Conservation (phyloP, 2,329 filamentous ascomycete species). For the Diaporthe citriasiana region DNA sequence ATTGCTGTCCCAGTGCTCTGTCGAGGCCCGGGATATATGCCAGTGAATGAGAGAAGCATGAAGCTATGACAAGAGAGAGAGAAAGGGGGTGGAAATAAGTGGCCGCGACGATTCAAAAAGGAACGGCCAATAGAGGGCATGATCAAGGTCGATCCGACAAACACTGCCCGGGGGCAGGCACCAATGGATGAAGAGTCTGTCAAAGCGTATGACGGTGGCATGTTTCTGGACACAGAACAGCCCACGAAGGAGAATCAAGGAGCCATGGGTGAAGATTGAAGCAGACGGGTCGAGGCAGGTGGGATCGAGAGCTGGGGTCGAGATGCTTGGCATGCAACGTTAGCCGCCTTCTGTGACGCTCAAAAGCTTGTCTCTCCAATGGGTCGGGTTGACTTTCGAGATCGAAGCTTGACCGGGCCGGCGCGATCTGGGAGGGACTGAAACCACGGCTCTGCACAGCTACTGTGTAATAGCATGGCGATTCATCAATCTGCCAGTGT, state of each 20-base stretch:
- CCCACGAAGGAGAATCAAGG: constrained; percentile 1
- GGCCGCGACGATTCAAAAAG: not conserved
- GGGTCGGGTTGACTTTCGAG: constrained; percentile 13
- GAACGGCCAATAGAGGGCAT: not conserved
- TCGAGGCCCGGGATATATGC: not conserved
- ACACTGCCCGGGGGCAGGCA: not conserved
- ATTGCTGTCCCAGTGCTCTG: not conserved
- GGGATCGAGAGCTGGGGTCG: not conserved
- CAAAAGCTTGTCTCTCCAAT: constrained; percentile 17
- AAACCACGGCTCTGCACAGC: not conserved
- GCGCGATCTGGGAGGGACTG: not conserved
- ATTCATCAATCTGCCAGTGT: not conserved
- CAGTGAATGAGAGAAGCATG: not conserved
- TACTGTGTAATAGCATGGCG: too few species aligned
- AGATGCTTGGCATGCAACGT: constrained; percentile 13
- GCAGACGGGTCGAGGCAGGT: not conserved
- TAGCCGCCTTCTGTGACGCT: constrained; percentile 12
- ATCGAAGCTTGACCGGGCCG: constrained; percentile 21
- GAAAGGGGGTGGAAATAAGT: not conserved
- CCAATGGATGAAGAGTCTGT: not conserved
- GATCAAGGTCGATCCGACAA: not conserved
- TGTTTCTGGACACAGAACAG: not conserved
- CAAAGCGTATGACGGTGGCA: constrained; percentile 16
- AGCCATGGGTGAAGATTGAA: constrained; percentile 10
- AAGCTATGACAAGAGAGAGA: not conserved